Evolutionary conservation across 23 red algal species (phyloP), one percentile per base, ranked within the genome.

Genomic region (Gracilaria domingensis): DNA sequence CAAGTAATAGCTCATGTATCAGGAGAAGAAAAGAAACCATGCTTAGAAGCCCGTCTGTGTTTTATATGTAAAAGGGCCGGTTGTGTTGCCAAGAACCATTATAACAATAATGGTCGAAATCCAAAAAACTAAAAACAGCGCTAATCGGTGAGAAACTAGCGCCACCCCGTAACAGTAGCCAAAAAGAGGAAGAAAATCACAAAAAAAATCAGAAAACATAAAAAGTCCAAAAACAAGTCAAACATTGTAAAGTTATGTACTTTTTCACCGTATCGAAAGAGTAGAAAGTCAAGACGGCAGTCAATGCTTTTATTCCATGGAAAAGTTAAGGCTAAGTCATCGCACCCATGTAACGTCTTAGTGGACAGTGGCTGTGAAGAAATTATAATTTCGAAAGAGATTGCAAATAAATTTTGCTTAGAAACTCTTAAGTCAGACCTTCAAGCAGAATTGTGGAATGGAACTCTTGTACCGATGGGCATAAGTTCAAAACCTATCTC

Each of bases 341-440:
- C 42, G 11, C 42, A 45, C 42, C 5, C 42, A 45, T 45, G 42
- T 11, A 45, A 45, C 11, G 11, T 45, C 57, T 20, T 83, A 58
- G 29, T 60, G 28, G 80, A 61, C 9, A 83, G 80, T 38, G 21
- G 50, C 7, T 58, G 45, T 67, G 56, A 83, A 42, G 80, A 66
- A 32, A 60, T 62, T 24, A 20, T 62, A n/a, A 64, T 66, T 25
- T 83, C 48, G 37, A 83, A 83, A 29, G 38, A 83, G 13, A 64
- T 83, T 83, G 8, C 1, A 83, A 83, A 35, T 23, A 61, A 57
- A 83, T n/a, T n/a, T n/a, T n/a, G n/a, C n/a, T n/a, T n/a, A n/a
- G n/a, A n/a, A n/a, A n/a, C n/a, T n/a, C n/a, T n/a, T 7, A 62
- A 83, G 57, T 62, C 80, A 32, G 0, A 64, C 25, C 8, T 83